Conservation (phyloP, 2,329 filamentous ascomycete genomes). For the Fusarium nematophilum region DNA sequence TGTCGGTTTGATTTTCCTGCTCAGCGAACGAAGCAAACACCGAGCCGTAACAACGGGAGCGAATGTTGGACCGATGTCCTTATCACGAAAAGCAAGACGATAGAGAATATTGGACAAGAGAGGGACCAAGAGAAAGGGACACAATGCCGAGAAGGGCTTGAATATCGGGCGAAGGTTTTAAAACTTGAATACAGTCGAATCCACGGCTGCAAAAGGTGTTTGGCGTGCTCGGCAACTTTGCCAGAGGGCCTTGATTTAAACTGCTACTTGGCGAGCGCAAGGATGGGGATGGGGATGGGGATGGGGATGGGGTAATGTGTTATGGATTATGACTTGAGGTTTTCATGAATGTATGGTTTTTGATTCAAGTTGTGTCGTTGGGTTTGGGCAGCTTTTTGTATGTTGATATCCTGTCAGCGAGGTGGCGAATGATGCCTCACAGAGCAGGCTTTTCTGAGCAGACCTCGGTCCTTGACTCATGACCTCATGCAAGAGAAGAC, state of each 20-base stretch:
- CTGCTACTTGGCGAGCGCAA: too few species aligned
- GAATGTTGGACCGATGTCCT: not conserved
- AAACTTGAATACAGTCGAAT: not conserved
- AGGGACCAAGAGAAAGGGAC: not conserved
- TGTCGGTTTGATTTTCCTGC: conserved; percentile 27
- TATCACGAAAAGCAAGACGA: not conserved
- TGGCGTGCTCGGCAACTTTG: conserved; percentile 5
- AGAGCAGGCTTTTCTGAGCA: not conserved
- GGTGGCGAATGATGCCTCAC: not conserved
- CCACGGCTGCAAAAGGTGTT: not conserved
- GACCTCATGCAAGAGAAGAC: not conserved
- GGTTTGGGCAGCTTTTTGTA: not conserved
- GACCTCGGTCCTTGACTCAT: conserved; percentile 4
- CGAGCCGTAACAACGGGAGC: too few species aligned
- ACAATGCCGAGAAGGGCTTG: not conserved
- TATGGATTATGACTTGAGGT: conserved; percentile 28
- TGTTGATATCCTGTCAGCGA: not conserved
- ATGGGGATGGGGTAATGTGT: not conserved
- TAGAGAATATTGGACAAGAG: not conserved
- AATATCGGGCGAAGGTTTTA: not conserved
- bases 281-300: not conserved
- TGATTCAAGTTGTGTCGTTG: not conserved
- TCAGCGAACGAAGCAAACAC: not conserved
- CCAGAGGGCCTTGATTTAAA: not conserved
- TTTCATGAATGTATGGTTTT: conserved; percentile 17